Percentiles rank a stretch among this genome's conserved stretches.
phyloP scores from a whole-genome alignment of 768 basidiomycete species.

The Boletus tomentosulus region DNA sequence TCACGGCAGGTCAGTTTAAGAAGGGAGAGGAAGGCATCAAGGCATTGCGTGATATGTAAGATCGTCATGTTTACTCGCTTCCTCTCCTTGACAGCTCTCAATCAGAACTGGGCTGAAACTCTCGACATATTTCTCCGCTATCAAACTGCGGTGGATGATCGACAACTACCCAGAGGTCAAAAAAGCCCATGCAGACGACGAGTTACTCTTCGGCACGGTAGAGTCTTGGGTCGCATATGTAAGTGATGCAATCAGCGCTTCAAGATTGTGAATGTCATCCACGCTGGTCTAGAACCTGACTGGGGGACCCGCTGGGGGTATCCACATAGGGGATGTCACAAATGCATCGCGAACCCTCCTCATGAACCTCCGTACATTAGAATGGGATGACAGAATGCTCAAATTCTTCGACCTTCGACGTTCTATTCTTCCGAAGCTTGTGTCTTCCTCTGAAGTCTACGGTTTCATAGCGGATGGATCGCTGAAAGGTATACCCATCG shows the following conservation, averaged over 20 bases:
- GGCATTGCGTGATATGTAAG: slow-evolving; percentile 64
- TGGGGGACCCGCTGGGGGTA: slow-evolving; percentile 62
- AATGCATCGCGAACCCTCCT: slow-evolving; percentile 97
- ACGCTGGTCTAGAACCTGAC: slow-evolving; percentile 61
- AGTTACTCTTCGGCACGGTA: slow-evolving; percentile 89
- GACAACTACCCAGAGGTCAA: slow-evolving; percentile 76
- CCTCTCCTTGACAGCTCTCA: background rate
- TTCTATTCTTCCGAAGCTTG: slow-evolving; percentile 80
- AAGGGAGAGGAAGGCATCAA: slow-evolving; percentile 68
- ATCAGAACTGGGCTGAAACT: slow-evolving; percentile 86
- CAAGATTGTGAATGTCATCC: background rate
- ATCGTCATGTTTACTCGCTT: slow-evolving; percentile 4
- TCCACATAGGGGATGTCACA: slow-evolving; percentile 89
- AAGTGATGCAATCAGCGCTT: slow-evolving; percentile 16
- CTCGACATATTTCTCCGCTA: slow-evolving; percentile 96
- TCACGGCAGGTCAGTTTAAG: slow-evolving; percentile 58
- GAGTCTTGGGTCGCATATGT: slow-evolving; percentile 97
- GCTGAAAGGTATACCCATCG: slow-evolving; percentile 76
- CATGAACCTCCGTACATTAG: slow-evolving; percentile 72
- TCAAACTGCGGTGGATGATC: slow-evolving; percentile 97
- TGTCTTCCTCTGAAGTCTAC: slow-evolving; percentile 91
- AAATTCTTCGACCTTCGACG: slow-evolving; percentile 80
- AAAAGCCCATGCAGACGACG: slow-evolving; percentile 74
- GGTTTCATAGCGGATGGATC: slow-evolving; percentile 67
- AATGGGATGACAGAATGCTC: slow-evolving; percentile 81